Percentiles rank a stretch among this genome's conserved stretches.
Evolutionary conservation across 352 stramenopile species (phyloP).

Genomic region (Pythium brassicae): DNA sequence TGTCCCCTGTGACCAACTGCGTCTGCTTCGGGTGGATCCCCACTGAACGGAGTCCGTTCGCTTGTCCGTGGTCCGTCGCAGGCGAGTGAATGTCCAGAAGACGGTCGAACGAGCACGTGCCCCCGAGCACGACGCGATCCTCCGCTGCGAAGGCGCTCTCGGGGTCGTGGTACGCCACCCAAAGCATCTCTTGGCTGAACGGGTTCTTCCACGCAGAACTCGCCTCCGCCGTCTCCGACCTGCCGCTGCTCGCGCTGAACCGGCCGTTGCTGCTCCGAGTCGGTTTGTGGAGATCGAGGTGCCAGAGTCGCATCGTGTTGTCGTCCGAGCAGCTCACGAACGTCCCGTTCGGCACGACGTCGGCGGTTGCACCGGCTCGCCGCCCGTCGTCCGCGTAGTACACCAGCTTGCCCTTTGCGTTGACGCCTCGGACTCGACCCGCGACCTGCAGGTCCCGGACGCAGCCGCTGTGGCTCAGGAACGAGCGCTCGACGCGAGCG

Average conservation of each 20-base stretch:
- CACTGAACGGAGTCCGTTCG: conserved; percentile 41
- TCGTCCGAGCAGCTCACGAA: conserved; percentile 86
- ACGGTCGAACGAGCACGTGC: conserved; percentile 42
- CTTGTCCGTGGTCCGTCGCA: conserved; percentile 20
- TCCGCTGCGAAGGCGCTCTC: conserved; percentile 38
- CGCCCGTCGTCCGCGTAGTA: conserved; percentile 25
- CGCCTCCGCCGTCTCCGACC: conserved; percentile 1
- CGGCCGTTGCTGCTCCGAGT: conserved; percentile 26
- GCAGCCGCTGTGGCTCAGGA: conserved; percentile 74
- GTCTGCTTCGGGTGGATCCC: conserved; percentile 50
- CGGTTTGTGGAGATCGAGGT: conserved; percentile 67
- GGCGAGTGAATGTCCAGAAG: conserved; percentile 42
- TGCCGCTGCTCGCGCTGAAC: conserved; percentile 3
- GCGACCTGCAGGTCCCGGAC: conserved; percentile 65
- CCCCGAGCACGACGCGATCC: conserved; percentile 40
- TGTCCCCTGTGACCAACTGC: conserved; percentile 68
- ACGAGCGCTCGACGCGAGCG: conserved; percentile 55
- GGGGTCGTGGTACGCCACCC: conserved; percentile 58
- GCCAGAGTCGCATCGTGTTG: conserved; percentile 85
- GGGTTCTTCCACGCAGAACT: conserved; percentile 48
- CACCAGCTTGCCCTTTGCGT: conserved; percentile 50
- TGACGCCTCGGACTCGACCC: conserved; percentile 44
- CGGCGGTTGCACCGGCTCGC: conserved; percentile 4
- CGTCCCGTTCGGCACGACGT: conserved; percentile 48
- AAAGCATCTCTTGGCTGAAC: conserved; percentile 70